These are phyloP conservation scores for Boletus barrowsii DNA, from an alignment of 768 basidiomycete species.

Conservation along the genomic window DNA sequence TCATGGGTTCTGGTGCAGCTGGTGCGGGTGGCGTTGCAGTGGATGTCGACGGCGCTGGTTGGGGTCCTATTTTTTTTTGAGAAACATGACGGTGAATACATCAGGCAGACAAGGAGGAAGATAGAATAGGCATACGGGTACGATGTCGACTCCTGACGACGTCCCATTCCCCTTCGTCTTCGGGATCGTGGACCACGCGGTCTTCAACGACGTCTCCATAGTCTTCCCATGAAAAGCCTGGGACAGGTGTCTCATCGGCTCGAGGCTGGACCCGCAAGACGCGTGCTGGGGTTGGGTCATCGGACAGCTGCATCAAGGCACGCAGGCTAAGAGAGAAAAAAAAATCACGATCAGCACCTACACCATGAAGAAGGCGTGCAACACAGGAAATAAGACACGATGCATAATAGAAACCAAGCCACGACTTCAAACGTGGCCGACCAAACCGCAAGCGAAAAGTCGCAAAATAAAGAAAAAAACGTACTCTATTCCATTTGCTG, in stretches of 20 bases:
- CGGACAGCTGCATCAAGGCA: constrained; percentile 46
- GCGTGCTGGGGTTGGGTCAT: constrained; percentile 53
- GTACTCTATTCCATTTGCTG: constrained; percentile 41
- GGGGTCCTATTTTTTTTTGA: constrained; percentile 9
- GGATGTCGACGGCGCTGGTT: constrained; percentile 12
- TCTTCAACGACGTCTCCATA: constrained; percentile 61
- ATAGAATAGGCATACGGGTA: constrained; percentile 34
- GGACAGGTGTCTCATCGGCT: constrained; percentile 55
- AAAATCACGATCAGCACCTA: constrained; percentile 3
- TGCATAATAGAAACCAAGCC: no score
- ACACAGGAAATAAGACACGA: background rate
- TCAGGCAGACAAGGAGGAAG: background rate
- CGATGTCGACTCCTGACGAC: constrained; percentile 60
- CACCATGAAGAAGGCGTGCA: background rate
- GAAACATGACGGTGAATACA: background rate
- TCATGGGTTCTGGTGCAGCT: constrained; percentile 37
- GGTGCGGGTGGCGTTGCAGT: constrained; percentile 9
- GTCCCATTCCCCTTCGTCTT: constrained; percentile 76
- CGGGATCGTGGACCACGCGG: constrained; percentile 49
- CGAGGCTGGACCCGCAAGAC: constrained; percentile 66
- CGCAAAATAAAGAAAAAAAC: constrained; percentile 22
- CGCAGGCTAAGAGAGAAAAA: constrained; percentile 43
- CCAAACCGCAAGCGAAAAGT: background rate
- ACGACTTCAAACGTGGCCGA: background rate
- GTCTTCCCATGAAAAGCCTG: constrained; percentile 73